Percentiles rank a stretch among this genome's conserved stretches.
These are phyloP conservation scores for Platanthera guangdongensis DNA, from an alignment of 106 monocot genomes.

Conservation along the genomic window DNA sequence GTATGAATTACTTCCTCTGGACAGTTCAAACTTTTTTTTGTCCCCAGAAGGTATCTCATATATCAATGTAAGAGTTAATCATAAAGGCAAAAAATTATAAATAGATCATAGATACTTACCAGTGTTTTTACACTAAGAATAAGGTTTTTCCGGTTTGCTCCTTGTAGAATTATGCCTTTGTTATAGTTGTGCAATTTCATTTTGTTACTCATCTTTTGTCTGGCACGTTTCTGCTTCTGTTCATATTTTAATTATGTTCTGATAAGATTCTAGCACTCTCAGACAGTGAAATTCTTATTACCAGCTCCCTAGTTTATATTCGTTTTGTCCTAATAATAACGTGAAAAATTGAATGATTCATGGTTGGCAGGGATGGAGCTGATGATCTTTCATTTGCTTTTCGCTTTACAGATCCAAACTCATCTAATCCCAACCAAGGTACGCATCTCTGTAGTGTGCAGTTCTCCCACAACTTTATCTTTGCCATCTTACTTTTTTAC, in stretches of 20 bases:
- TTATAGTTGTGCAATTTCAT: background rate
- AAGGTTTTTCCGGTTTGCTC: background rate
- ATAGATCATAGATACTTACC: no score
- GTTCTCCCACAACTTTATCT: background rate
- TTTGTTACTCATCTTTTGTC: background rate
- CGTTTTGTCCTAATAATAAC: background rate
- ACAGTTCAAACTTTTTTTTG: no score
- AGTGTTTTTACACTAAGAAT: no score
- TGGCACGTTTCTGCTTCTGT: background rate
- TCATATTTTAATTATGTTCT: background rate
- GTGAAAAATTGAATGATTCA: background rate
- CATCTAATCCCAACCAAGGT: slow-evolving; percentile 69
- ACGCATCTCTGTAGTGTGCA: slow-evolving; percentile 4
- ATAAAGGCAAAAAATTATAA: no score
- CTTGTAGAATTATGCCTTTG: background rate
- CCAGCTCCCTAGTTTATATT: background rate
- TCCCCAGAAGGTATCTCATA: no score
- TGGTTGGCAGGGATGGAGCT: slow-evolving; percentile 65
- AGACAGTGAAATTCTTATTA: background rate
- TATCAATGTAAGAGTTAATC: no score
- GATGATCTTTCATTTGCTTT: slow-evolving; percentile 99
- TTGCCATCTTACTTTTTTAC: background rate
- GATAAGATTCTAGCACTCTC: background rate
- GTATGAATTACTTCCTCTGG: no score
- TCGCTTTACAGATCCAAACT: slow-evolving; percentile 82